A percentile compares a stretch with the other conserved stretches of the same genome.
These are phyloP conservation scores for Backusella psychrophila DNA, from an alignment of 192 early-diverging fungal genomes.

Conservation along the genomic window DNA sequence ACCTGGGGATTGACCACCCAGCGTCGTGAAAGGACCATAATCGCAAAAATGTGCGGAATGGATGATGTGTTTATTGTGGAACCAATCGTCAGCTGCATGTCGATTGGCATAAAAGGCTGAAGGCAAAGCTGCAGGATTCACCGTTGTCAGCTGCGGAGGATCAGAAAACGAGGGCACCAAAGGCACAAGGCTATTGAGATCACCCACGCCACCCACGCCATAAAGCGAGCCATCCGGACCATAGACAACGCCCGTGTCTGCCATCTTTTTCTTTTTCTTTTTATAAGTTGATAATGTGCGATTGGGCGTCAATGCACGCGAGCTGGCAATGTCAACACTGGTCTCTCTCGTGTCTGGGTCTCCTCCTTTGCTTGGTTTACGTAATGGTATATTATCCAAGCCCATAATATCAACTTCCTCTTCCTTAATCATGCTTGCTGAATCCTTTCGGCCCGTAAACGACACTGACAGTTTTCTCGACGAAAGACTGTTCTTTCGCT, in stretches of 20 bases:
- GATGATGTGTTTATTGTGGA: constrained; percentile 25
- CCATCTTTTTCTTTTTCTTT: constrained; percentile 36
- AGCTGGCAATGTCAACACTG: constrained; percentile 16
- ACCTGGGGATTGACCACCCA: constrained; percentile 19
- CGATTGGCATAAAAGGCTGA: constrained; percentile 28
- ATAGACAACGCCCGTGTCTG: constrained; percentile 28
- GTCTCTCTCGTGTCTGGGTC: constrained; percentile 11
- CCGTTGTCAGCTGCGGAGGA: constrained; percentile 36
- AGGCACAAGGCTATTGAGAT: constrained; percentile 6
- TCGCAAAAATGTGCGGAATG: constrained; percentile 28
- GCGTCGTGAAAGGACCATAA: constrained; percentile 25
- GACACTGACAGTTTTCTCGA: constrained; percentile 2
- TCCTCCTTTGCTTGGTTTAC: constrained; percentile 19
- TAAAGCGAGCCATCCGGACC: constrained; percentile 26
- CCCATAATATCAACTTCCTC: constrained; percentile 42
- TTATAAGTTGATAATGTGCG: constrained; percentile 1
- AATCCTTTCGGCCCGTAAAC: constrained; percentile 1
- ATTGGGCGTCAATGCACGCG: constrained; percentile 19
- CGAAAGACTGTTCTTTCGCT: neutral
- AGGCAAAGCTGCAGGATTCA: constrained; percentile 31
- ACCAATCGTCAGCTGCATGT: constrained; percentile 22
- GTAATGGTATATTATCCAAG: constrained; percentile 15
- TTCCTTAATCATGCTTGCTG: constrained; percentile 27
- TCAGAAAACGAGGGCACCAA: constrained; percentile 21
- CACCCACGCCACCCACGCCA: constrained; percentile 19